phyloP scores from a whole-genome alignment of 164 flowering plant species.

The Litsea cubeba region DNA sequence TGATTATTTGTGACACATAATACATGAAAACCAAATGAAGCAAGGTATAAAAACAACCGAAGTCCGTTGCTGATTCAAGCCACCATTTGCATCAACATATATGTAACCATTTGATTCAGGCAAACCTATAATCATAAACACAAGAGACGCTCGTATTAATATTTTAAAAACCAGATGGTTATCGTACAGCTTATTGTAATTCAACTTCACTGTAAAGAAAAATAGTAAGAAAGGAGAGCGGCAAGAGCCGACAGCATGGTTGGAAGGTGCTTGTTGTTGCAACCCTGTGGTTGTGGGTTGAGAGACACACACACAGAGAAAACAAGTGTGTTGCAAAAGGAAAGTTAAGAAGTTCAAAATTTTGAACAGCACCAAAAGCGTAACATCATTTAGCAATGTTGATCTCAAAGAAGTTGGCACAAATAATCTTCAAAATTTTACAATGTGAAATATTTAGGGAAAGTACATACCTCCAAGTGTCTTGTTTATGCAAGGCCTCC shows the following conservation, averaged over 20 bases:
- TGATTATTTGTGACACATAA: not conserved
- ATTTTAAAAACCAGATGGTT: not conserved
- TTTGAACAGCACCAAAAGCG: too few species aligned
- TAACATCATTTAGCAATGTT: too few species aligned
- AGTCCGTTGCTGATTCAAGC: slow-evolving; percentile 93
- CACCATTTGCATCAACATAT: slow-evolving; percentile 96
- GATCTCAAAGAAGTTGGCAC: too few species aligned
- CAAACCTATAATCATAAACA: slow-evolving; percentile 39
- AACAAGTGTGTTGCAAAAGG: too few species aligned
- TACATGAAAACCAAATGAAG: not conserved
- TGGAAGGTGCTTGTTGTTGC: too few species aligned
- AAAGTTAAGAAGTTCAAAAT: too few species aligned
- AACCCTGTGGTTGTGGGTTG: too few species aligned
- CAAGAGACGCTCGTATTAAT: slow-evolving; percentile 2
- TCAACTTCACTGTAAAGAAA: not conserved
- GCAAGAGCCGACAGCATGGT: too few species aligned
- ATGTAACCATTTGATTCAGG: slow-evolving; percentile 95
- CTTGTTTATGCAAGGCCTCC: slow-evolving; percentile 72
- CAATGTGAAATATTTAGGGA: not conserved
- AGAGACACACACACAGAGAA: too few species aligned
- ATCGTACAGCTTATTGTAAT: not conserved
- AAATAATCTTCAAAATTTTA: too few species aligned
- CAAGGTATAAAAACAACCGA: slow-evolving; percentile 51
- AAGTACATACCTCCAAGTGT: slow-evolving; percentile 56
- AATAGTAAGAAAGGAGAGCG: not conserved